Percentiles rank a stretch among this genome's conserved stretches.
These are phyloP conservation scores for Pichia exigua DNA, from an alignment of 805 yeast species.

Conservation along the genomic window DNA sequence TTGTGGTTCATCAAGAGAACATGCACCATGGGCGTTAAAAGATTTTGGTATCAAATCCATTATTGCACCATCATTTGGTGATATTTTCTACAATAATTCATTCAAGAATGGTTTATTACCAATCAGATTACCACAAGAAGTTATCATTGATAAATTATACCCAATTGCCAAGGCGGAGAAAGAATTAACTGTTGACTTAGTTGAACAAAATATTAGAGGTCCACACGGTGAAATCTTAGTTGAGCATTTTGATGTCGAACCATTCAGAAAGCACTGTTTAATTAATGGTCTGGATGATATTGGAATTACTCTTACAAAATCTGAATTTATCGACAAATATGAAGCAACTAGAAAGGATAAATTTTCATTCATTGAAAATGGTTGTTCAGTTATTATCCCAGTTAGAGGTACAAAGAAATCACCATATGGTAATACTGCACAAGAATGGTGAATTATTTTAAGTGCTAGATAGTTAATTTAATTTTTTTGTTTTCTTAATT, in stretches of 20 bases:
- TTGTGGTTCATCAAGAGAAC: constrained; percentile 98
- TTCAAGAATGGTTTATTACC: constrained; percentile 94
- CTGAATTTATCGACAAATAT: constrained; percentile 60
- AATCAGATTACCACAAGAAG: constrained; percentile 77
- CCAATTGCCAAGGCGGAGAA: constrained; percentile 76
- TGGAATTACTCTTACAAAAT: constrained; percentile 90
- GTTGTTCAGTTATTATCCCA: constrained; percentile 55
- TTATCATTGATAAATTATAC: constrained; percentile 60
- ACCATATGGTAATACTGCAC: constrained; percentile 56
- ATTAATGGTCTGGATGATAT: constrained; percentile 95
- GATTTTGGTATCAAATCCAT: constrained; percentile 95
- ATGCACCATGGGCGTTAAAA: constrained; percentile 98
- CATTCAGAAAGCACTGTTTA: constrained; percentile 90
- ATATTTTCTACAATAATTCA: constrained; percentile 94
- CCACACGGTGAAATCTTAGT: constrained; percentile 67
- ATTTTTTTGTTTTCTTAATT: too few relatives aligned
- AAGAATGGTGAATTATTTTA: constrained; percentile 52
- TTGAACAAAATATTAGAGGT: constrained; percentile 69
- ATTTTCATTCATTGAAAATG: constrained; percentile 92
- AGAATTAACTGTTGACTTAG: constrained; percentile 72
- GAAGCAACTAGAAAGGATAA: constrained; percentile 70
- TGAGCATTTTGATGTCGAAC: constrained; percentile 79
- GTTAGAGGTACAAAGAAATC: constrained; percentile 62
- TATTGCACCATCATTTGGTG: constrained; percentile 98
- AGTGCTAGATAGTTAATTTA: too few relatives aligned